Evolutionary conservation across 805 yeast genomes (phyloP).

Genomic region (Teunomyces pallodes): DNA sequence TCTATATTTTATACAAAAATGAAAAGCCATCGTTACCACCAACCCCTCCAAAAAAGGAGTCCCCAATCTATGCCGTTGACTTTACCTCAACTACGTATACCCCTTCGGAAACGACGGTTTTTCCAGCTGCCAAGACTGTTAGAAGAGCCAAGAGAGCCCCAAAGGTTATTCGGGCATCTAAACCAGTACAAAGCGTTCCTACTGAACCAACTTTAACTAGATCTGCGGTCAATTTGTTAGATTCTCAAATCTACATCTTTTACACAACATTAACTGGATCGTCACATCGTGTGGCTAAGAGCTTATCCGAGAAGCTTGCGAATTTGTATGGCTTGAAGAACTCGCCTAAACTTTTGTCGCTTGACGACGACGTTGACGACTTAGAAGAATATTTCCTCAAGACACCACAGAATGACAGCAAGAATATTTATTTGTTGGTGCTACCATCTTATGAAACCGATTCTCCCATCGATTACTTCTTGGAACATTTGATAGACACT

Average conservation of each 20-base stretch:
- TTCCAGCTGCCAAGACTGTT: conserved; percentile 15
- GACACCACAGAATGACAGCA: conserved; percentile 45
- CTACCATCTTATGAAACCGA: conserved; percentile 91
- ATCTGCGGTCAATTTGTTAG: conserved; percentile 38
- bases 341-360: conserved; percentile 55
- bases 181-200: conserved; percentile 19
- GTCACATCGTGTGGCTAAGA: conserved; percentile 64
- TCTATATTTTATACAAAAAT: not conserved
- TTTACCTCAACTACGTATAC: conserved; percentile 36
- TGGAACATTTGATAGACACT: conserved; percentile 78
- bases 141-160: conserved; percentile 34
- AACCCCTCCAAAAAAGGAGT: conserved; percentile 10
- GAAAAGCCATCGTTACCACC: not conserved
- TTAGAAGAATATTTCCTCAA: conserved; percentile 76
- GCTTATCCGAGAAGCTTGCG: conserved; percentile 40
- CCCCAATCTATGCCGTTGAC: conserved; percentile 42
- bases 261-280: conserved; percentile 88
- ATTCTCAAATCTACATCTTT: conserved; percentile 64
- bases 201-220: conserved; percentile 38
- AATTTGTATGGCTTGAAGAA: conserved; percentile 21
- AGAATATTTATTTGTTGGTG: conserved; percentile 65
- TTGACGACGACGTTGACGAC: conserved; percentile 82
- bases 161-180: conserved; percentile 40
- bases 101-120: conserved; percentile 19
- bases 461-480: conserved; percentile 84